Percentiles rank a stretch among this genome's conserved stretches.
Evolutionary conservation across 331 rosid genomes (phyloP).

Genomic region (Prunus yedoensis): DNA sequence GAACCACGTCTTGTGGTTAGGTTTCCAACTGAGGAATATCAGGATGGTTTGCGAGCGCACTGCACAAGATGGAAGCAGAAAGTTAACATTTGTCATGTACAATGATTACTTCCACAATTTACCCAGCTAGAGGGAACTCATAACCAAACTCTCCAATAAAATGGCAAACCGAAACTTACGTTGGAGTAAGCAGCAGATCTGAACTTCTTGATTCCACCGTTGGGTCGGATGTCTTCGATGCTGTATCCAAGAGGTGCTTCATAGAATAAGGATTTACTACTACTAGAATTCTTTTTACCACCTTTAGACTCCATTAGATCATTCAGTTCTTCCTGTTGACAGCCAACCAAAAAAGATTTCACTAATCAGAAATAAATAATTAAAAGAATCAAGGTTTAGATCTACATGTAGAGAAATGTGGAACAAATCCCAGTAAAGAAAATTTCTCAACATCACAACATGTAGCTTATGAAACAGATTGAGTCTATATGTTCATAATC

Average conservation of each 20-base stretch:
- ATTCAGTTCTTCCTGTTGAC: conserved; percentile 35
- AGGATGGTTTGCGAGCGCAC: conserved; percentile 90
- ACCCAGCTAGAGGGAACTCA: neutral
- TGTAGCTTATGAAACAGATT: neutral
- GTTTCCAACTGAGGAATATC: conserved; percentile 34
- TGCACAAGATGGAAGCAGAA: conserved; percentile 32
- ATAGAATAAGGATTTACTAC: conserved; percentile 36
- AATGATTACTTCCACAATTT: neutral
- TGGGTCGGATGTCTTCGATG: conserved; percentile 58
- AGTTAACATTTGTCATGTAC: conserved; percentile 12
- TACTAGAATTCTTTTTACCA: conserved; percentile 36
- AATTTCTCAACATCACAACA: neutral
- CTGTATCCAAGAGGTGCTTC: conserved; percentile 56
- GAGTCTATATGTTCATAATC: neutral
- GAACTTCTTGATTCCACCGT: conserved; percentile 58
- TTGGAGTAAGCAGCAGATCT: conserved; percentile 56
- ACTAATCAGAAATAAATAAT: neutral
- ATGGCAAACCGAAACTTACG: conserved; percentile 19
- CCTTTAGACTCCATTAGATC: conserved; percentile 48
- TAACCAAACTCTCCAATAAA: neutral
- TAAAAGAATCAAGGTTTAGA: too few relatives aligned
- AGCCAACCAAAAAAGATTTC: neutral
- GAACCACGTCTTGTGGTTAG: conserved; percentile 20
- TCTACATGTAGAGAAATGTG: neutral
- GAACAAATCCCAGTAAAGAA: neutral